phyloP scores from a whole-genome alignment of 208 protist species.

The Wallacemonas sp. region DNA sequence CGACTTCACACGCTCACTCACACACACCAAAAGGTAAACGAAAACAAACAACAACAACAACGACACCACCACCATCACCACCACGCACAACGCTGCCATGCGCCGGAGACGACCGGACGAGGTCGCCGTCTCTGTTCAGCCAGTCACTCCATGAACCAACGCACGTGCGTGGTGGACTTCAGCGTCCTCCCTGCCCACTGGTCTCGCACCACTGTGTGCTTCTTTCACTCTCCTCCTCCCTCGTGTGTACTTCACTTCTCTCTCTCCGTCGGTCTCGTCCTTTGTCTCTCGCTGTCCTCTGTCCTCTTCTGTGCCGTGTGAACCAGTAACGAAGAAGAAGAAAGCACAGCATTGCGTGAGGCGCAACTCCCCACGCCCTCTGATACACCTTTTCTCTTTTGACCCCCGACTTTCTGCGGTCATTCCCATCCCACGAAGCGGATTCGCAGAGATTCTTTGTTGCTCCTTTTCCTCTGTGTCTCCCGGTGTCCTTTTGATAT shows the following conservation, averaged over 20 bases:
- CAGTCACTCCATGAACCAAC: too few species aligned
- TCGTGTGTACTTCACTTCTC: neutral
- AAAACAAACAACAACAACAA: constrained; percentile 6
- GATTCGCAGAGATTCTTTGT: neutral
- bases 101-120: too few species aligned
- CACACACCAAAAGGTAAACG: neutral
- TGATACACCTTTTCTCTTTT: constrained; percentile 2
- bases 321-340: too few species aligned
- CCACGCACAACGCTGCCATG: too few species aligned
- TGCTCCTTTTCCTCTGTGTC: neutral
- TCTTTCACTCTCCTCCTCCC: neutral
- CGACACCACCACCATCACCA: neutral
- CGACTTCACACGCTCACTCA: neutral
- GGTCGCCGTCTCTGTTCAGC: too few species aligned
- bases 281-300: neutral
- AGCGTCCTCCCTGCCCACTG: too few species aligned
- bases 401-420: neutral
- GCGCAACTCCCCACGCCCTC: too few species aligned
- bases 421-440: neutral
- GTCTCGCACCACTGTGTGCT: too few species aligned
- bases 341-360: neutral
- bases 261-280: neutral
- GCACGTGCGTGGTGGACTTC: too few species aligned
- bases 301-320: too few species aligned
- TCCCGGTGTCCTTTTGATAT: neutral